Base-by-base conservation (phyloP, 1,284 basidiomycete genomes). In the Rhodotorula sp. region DNA sequence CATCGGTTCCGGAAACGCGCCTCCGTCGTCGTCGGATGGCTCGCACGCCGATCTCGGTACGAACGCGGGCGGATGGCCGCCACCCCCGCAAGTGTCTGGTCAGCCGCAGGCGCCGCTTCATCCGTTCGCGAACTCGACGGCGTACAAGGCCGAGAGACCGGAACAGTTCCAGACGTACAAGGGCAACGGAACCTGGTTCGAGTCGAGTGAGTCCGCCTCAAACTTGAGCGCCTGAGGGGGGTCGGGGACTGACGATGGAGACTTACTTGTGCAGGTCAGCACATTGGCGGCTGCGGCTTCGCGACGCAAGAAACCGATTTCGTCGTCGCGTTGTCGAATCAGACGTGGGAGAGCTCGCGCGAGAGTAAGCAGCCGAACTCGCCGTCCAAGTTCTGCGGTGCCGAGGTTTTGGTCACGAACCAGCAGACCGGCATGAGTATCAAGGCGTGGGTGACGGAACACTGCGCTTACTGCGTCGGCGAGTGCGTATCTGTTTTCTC, bases 381-480 rank as follows among this genome's bases (percentile, higher is more conserved):
- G 15, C 48, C 54, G 16, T 68, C 65, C 15, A 16, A 60, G 12
- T 26, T 46, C n/a, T 72, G 70, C 58, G 61, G 63, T 3, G 57
- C 57, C n/a, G 64, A 68, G n/a, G 64, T 72, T 1, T 58, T 72
- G 31, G 20, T 72, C 16, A 72, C 67, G 5, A 68, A 68, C 20
- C 43, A 49, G 57, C 48, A 31, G 23, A 62, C 63, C 23, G 70
- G 70, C 0, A 46, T 62, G 3, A 57, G 48, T 2, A 57, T 72
- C 64, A 72, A 68, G 46, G 70, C 70, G 0, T 72, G 64, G 64
- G 70, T 66, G 0, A 63, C 64, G 0, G 70, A 72, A 29, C 70
- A 62, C 3, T 72, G 67, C 51, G 67, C 64, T 3, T 46, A 12
- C 34, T 71, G 67, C 62, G 56, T 47, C 20, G 67, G 67, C 49